Percentiles rank a stretch among this genome's conserved stretches.
phyloP scores from a whole-genome alignment of 192 early-diverging fungal genomes.

The Backusella westeae region DNA sequence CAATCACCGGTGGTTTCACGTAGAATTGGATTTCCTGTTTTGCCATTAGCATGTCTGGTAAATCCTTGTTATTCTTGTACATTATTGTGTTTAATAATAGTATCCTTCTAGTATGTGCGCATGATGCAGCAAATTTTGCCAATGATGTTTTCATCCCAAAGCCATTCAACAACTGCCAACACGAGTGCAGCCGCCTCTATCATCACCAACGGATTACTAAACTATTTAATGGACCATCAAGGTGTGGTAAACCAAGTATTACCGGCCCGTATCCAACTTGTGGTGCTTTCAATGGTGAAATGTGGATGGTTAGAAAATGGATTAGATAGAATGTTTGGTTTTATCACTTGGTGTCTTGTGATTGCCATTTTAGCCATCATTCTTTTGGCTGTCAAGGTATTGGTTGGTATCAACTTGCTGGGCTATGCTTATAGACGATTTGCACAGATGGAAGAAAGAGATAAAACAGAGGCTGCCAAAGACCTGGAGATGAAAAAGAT shows the following conservation, averaged over 20 bases:
- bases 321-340: conserved; percentile 13
- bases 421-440: conserved; percentile 67
- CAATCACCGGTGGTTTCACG: conserved; percentile 74
- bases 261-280: conserved; percentile 22
- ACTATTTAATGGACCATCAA: conserved; percentile 27
- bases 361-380: conserved; percentile 16
- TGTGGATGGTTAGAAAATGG: conserved; percentile 28
- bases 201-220: conserved; percentile 8
- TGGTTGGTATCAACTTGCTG: conserved; percentile 75
- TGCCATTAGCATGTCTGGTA: conserved; percentile 78
- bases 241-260: conserved; percentile 11
- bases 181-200: conserved; percentile 8
- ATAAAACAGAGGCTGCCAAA: conserved; percentile 37
- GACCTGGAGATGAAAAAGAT: conserved; percentile 41
- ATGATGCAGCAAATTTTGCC: conserved; percentile 37
- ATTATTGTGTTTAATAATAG: too few relatives aligned
- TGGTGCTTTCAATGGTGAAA: conserved; percentile 20
- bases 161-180: neutral
- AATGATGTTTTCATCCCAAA: conserved; percentile 28
- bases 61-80: conserved; percentile 30
- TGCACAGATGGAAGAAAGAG: conserved; percentile 55
- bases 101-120: conserved; percentile 14
- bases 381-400: conserved; percentile 67
- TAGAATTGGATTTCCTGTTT: conserved; percentile 75
- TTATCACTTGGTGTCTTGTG: conserved; percentile 19